Evolutionary conservation across 179 eudicot genomes (phyloP).

Genomic region (Beta lomatogona): DNA sequence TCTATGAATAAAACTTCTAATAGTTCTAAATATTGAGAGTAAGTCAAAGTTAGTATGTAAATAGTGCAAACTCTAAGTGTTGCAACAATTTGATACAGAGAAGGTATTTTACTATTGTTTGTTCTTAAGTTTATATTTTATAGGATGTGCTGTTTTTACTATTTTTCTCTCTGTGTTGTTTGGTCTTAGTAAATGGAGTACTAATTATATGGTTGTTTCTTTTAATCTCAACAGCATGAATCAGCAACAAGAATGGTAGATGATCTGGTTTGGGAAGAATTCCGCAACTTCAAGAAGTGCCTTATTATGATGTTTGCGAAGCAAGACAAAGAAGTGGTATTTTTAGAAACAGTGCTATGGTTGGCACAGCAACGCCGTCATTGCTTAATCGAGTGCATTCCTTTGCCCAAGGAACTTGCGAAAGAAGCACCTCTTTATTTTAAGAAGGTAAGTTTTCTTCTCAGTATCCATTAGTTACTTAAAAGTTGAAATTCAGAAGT

Average conservation of each 20-base stretch:
- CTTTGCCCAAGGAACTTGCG: slow-evolving; percentile 58
- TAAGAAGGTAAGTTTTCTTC: slow-evolving; percentile 59
- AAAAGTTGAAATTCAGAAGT: not conserved
- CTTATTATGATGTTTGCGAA: too few relatives aligned
- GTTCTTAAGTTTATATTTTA: not conserved
- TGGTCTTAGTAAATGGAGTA: not conserved
- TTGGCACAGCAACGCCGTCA: slow-evolving; percentile 77
- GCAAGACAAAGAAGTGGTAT: too few relatives aligned
- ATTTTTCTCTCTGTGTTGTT: not conserved
- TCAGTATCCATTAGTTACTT: not conserved
- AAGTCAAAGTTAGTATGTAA: too few relatives aligned
- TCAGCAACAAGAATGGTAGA: too few relatives aligned
- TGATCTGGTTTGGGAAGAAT: too few relatives aligned
- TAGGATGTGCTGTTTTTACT: not conserved
- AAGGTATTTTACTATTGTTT: too few relatives aligned
- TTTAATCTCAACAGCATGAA: not conserved
- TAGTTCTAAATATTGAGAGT: too few relatives aligned
- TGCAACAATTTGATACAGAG: too few relatives aligned
- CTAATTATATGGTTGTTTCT: not conserved
- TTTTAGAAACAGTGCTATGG: slow-evolving; percentile 33
- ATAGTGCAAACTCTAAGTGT: too few relatives aligned
- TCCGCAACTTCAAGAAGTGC: too few relatives aligned
- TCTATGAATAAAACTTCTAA: too few relatives aligned
- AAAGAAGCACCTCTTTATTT: slow-evolving; percentile 38
- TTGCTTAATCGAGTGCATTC: slow-evolving; percentile 95